Evolutionary conservation across 306 rosid genomes (phyloP), one percentile per base, ranked within the genome.

Genomic region (Pterocarpus macrocarpus): DNA sequence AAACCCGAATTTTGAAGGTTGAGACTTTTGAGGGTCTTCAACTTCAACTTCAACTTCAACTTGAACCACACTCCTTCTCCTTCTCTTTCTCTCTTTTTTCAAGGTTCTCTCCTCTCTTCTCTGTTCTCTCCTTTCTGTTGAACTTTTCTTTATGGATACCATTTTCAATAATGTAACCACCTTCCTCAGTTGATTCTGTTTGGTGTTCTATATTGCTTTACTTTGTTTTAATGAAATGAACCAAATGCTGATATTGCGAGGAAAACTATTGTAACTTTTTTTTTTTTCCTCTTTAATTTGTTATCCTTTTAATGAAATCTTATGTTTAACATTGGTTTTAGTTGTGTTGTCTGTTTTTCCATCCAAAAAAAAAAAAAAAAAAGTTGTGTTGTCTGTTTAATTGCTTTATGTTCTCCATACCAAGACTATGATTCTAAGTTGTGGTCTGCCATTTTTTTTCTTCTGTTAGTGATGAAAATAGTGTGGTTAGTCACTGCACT

Each of bases 261-360:
- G 50, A 67, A 78, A 84, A 15, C 4, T 4, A 8, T 34, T 50
- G 77, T n/a, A 2, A 50, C 62, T 77, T 32, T 76, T 69, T 57
- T 69, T 57, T 9, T 9, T 49, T 66, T 15, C 38, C 16, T 16
- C 16, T 52, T 50, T 41, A 3, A 11, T 50, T 2, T 50, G 6
- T 64, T 22, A 8, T 28, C 35, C 22, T 22, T 70, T 45, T 0
- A 14, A 34, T 50, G 16, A 63, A 16, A 5, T 39, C 71, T 52
- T 28, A 32, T 47, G 59, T 22, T 22, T 64, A 44, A 39, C 15
- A 34, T 8, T 64, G 22, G n/a, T 59, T 34, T 58, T 47, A 12
- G 16, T 22, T 22, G 28, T 22, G 28, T 22, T 22, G 28, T 22
- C 28, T 22, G 28, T 22, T 22, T 22, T 22, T 1, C 28, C 28